Percentiles rank a stretch among this genome's conserved stretches.
phyloP scores from a whole-genome alignment of 805 yeast species.

The Teunomyces aglyptinius region DNA sequence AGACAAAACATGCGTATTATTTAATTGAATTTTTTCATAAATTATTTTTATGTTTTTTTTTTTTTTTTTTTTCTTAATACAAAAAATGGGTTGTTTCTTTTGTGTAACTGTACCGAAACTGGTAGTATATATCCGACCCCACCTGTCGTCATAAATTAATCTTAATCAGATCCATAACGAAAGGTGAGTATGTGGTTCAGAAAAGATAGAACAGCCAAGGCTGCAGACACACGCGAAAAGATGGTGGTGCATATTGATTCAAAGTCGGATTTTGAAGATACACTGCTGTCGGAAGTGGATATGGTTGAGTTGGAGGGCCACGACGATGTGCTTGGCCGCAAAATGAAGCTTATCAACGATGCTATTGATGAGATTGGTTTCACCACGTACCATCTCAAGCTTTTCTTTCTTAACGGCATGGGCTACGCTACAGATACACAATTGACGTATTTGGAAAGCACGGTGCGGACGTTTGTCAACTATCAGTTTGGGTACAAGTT shows the following conservation, averaged over 20 bases:
- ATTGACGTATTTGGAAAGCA: conserved; percentile 45
- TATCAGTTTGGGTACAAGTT: conserved; percentile 45
- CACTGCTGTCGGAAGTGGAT: conserved; percentile 10
- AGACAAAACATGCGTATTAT: too few species aligned
- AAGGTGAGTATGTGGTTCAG: conserved; percentile 2
- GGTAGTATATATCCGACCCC: conserved; percentile 1
- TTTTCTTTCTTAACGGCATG: conserved; percentile 35
- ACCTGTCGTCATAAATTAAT: background rate
- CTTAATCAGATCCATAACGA: background rate
- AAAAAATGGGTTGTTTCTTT: background rate
- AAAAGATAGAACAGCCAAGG: background rate
- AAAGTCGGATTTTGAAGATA: conserved; percentile 8
- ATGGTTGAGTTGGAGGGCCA: conserved; percentile 13
- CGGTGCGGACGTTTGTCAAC: conserved; percentile 46
- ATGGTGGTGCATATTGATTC: conserved; percentile 6
- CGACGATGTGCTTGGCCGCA: conserved; percentile 18
- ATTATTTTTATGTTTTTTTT: background rate
- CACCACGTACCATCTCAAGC: conserved; percentile 45
- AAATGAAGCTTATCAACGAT: conserved; percentile 28
- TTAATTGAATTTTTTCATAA: too few species aligned
- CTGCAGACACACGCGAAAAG: conserved; percentile 2
- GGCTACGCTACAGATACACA: conserved; percentile 47
- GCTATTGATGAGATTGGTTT: conserved; percentile 42
- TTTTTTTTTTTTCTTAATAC: background rate
- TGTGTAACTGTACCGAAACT: background rate